A percentile compares a stretch with the other conserved stretches of the same genome.
Evolutionary conservation across 345 rosid genomes (phyloP).

Genomic region (Physaria fendleri): DNA sequence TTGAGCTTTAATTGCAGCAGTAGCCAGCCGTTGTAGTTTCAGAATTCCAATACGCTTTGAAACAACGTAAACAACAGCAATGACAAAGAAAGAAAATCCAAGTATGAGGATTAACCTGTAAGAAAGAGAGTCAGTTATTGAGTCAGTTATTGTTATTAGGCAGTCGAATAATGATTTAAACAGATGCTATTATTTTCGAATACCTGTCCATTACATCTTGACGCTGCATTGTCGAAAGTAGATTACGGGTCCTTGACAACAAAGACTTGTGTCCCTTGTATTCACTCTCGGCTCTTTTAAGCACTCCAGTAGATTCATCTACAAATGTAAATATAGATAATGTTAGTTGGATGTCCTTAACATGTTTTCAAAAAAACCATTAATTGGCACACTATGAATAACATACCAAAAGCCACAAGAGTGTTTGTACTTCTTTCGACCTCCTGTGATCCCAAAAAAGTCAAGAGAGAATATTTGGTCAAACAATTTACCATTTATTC

Average conservation of each 20-base stretch:
- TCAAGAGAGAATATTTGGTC: not conserved
- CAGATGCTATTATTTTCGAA: not conserved
- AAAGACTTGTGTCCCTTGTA: slow-evolving; percentile 87
- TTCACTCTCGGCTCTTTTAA: slow-evolving; percentile 85
- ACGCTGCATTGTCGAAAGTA: slow-evolving; percentile 87
- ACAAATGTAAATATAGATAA: not conserved
- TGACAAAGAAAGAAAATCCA: slow-evolving; percentile 61
- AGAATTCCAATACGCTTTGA: slow-evolving; percentile 78
- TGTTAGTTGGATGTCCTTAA: not conserved
- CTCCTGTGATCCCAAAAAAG: slow-evolving; percentile 51
- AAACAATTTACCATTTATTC: not conserved
- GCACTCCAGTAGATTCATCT: slow-evolving; percentile 84
- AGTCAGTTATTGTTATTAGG: not conserved
- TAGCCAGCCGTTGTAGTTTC: slow-evolving; percentile 64
- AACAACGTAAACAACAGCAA: slow-evolving; percentile 81
- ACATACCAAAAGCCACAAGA: slow-evolving; percentile 73
- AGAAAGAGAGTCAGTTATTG: not conserved
- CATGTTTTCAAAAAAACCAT: not conserved
- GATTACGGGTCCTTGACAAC: slow-evolving; percentile 70
- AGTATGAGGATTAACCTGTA: slow-evolving; percentile 59
- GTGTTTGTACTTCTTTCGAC: slow-evolving; percentile 86
- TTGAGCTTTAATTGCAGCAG: slow-evolving; percentile 68
- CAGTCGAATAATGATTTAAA: not conserved
- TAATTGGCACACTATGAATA: slow-evolving; percentile 11
- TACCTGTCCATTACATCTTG: slow-evolving; percentile 90